These are phyloP conservation scores for Lachnum nothofagi DNA, from an alignment of 2,329 filamentous ascomycete species.

Conservation along the genomic window DNA sequence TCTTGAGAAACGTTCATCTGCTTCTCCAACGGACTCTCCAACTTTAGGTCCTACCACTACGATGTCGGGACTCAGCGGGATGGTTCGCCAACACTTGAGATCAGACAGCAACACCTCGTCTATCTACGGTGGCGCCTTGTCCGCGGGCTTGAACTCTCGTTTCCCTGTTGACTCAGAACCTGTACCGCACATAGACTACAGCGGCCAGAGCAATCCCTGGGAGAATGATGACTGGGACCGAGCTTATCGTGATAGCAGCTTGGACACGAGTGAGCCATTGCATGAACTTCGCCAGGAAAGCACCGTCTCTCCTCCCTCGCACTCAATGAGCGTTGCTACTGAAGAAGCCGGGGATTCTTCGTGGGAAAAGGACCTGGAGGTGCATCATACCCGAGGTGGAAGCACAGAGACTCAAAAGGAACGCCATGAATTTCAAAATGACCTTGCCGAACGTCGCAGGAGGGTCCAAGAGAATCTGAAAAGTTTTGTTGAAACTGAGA, in stretches of 20 bases:
- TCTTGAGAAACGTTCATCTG: neutral
- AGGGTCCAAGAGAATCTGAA: slow-evolving; percentile 70
- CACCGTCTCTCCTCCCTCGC: slow-evolving; percentile 11
- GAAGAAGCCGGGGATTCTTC: slow-evolving; percentile 16
- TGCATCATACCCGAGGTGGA: slow-evolving; percentile 41
- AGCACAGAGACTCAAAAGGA: slow-evolving; percentile 51
- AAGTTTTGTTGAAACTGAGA: slow-evolving; percentile 61
- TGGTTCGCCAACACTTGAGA: slow-evolving; percentile 80
- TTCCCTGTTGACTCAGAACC: slow-evolving; percentile 35
- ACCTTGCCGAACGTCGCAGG: slow-evolving; percentile 65
- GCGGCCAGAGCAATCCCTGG: slow-evolving; percentile 43
- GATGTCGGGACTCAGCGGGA: slow-evolving; percentile 62
- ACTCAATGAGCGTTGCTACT: slow-evolving; percentile 14
- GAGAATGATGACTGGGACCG: slow-evolving; percentile 33
- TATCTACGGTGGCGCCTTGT: slow-evolving; percentile 53
- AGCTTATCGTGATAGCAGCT: slow-evolving; percentile 8
- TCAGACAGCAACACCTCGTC: slow-evolving; percentile 78
- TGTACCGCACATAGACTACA: slow-evolving; percentile 29
- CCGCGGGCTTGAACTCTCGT: slow-evolving; percentile 38
- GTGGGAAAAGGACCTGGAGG: slow-evolving; percentile 29
- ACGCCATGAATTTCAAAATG: slow-evolving; percentile 66
- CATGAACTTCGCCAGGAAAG: slow-evolving; percentile 10
- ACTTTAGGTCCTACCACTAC: slow-evolving; percentile 60
- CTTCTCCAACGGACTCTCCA: slow-evolving; percentile 58
- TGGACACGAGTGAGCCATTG: slow-evolving; percentile 9